Evolutionary conservation across 2,329 filamentous ascomycete genomes (phyloP).

Genomic region (Ascochyta rabiei): DNA sequence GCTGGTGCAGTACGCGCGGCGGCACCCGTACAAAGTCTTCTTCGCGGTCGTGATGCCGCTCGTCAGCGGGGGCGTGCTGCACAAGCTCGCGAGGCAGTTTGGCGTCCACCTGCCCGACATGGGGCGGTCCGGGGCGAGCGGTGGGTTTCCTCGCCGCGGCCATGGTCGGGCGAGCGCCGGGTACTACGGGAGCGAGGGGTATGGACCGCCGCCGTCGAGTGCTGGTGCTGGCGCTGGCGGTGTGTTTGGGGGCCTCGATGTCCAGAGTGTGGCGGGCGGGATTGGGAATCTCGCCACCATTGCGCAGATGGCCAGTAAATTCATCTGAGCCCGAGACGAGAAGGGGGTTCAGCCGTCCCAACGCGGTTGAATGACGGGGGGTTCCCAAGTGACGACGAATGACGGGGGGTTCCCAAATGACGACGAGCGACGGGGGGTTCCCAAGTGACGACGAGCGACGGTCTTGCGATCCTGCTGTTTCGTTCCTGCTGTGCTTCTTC

Average conservation of each 20-base stretch:
- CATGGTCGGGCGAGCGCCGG: slow-evolving; percentile 30
- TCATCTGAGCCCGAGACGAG: too few species aligned
- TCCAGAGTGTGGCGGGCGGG: slow-evolving; percentile 36
- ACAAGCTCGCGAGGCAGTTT: slow-evolving; percentile 77
- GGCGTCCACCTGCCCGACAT: slow-evolving; percentile 75
- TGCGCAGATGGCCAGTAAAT: slow-evolving; percentile 50
- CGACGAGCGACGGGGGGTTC: too few species aligned
- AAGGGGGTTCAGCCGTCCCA: too few species aligned
- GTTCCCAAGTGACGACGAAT: too few species aligned
- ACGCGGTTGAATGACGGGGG: too few species aligned
- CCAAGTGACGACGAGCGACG: too few species aligned
- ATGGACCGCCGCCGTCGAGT: slow-evolving; percentile 43
- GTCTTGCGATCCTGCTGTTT: too few species aligned
- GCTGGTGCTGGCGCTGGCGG: slow-evolving; percentile 41
- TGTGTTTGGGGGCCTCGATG: slow-evolving; percentile 33
- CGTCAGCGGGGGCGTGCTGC: slow-evolving; percentile 80
- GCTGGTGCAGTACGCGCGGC: slow-evolving; percentile 79
- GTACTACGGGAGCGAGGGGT: slow-evolving; percentile 55
- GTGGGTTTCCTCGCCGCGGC: slow-evolving; percentile 30
- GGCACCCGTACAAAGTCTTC: slow-evolving; percentile 87
- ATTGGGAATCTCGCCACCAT: slow-evolving; percentile 53
- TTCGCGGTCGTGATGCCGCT: slow-evolving; percentile 89
- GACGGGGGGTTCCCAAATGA: too few species aligned
- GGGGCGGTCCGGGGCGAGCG: slow-evolving; percentile 36
- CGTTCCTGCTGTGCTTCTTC: background rate